Evolutionary conservation across 495 filamentous ascomycete species (phyloP).

Genomic region (Amorphotheca resinae): DNA sequence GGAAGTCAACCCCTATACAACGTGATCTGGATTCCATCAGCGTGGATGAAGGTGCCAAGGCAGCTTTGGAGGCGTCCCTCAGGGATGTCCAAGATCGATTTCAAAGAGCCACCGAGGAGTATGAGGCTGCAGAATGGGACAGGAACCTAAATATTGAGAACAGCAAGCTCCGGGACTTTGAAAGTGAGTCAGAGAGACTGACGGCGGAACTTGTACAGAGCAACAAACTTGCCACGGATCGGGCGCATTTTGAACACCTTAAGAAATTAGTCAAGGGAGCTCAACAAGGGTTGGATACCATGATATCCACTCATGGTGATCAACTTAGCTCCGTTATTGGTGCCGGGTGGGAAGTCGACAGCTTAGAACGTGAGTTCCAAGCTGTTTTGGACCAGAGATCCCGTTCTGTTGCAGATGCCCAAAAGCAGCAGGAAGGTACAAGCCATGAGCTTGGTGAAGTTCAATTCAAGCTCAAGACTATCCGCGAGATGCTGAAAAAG

Average conservation of each 20-base stretch:
- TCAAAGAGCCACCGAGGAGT: constrained; percentile 45
- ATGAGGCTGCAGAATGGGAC: constrained; percentile 53
- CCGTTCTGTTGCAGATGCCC: constrained; percentile 40
- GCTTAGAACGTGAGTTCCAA: constrained; percentile 62
- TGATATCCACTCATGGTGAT: constrained; percentile 60
- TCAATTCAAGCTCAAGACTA: constrained; percentile 60
- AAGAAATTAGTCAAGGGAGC: constrained; percentile 64
- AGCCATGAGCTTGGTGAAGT: constrained; percentile 64
- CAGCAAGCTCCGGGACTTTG: constrained; percentile 47
- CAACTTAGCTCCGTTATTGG: constrained; percentile 52
- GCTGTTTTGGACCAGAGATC: constrained; percentile 43
- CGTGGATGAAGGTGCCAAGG: constrained; percentile 72
- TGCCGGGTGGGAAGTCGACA: constrained; percentile 51
- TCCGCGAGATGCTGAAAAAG: constrained; percentile 45
- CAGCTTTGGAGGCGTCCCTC: constrained; percentile 56
- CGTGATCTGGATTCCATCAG: constrained; percentile 53
- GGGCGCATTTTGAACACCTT: constrained; percentile 66
- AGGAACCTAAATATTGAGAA: constrained; percentile 50
- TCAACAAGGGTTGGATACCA: constrained; percentile 57
- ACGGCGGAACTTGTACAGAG: constrained; percentile 67
- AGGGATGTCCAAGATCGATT: constrained; percentile 55
- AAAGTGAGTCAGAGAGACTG: constrained; percentile 54
- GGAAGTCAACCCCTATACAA: constrained; percentile 48
- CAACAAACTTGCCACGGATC: constrained; percentile 61
- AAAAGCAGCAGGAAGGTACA: constrained; percentile 53